A percentile compares a stretch with the other conserved stretches of the same genome.
These are phyloP conservation scores for Erythrophleum fordii DNA, from an alignment of 306 rosid genomes.

Conservation along the genomic window DNA sequence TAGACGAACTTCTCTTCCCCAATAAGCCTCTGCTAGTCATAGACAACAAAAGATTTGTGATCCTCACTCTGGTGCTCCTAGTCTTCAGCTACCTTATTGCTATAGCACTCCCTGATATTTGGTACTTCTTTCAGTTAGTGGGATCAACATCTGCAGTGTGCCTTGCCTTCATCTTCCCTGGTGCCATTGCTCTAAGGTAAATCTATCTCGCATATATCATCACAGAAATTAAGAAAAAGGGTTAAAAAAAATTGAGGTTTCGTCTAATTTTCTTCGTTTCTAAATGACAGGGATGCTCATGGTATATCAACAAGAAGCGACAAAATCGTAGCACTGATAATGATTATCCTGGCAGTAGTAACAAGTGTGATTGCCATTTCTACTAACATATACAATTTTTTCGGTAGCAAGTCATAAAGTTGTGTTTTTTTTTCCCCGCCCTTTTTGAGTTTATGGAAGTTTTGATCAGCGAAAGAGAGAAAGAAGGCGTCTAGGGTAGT, in stretches of 20 bases:
- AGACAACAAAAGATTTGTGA: slow-evolving; percentile 71
- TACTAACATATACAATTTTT: slow-evolving; percentile 55
- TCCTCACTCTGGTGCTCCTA: slow-evolving; percentile 54
- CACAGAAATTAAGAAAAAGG: neutral
- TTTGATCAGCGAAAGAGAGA: slow-evolving; percentile 10
- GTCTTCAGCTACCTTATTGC: slow-evolving; percentile 72
- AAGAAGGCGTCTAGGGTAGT: slow-evolving; percentile 23
- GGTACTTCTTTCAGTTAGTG: slow-evolving; percentile 89
- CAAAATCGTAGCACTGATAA: slow-evolving; percentile 59
- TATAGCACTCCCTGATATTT: slow-evolving; percentile 76
- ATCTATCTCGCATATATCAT: neutral
- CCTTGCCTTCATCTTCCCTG: slow-evolving; percentile 93
- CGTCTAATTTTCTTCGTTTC: neutral
- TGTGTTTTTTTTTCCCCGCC: neutral
- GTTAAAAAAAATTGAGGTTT: neutral
- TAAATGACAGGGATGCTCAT: slow-evolving; percentile 62
- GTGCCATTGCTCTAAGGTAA: slow-evolving; percentile 81
- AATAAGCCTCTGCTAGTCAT: slow-evolving; percentile 52
- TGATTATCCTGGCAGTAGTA: slow-evolving; percentile 67
- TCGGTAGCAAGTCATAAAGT: slow-evolving; percentile 31
- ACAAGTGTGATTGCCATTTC: slow-evolving; percentile 78
- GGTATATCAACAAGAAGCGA: slow-evolving; percentile 72
- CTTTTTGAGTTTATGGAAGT: slow-evolving; percentile 13
- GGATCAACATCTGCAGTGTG: slow-evolving; percentile 89
- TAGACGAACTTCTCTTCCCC: slow-evolving; percentile 84